Base-by-base conservation (phyloP, 768 basidiomycete genomes). In the Lactarius vividus region DNA sequence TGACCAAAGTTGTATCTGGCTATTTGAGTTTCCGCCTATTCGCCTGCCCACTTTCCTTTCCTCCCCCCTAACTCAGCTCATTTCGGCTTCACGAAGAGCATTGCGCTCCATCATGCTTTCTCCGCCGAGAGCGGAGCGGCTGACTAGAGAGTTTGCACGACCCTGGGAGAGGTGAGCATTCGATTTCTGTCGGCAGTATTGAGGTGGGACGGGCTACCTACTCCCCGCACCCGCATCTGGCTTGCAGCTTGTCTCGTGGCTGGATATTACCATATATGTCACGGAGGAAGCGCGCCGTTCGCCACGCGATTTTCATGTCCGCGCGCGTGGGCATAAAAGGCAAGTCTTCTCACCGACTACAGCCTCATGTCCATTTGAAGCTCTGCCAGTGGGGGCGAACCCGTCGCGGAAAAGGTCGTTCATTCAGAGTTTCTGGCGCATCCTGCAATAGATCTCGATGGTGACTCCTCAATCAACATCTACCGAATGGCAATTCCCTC, bases 311-410 rank as follows among this genome's bases (percentile, higher is more conserved):
- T 35, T 37, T 63, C 57, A 56, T 52, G 49, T 63, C 57, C 15
- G 37, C 37, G 57, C 35, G 20, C 20, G 2, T 35, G 56, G 28
- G 35, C 46, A 15, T 57, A 63, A 63, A 11, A 35, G 49, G n/a
- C 20, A 58, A 63, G 52, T 35, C 46, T 53, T 64, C 46, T 64
- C 31, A 59, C 46, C 46, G 5, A 49, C n/a, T 49, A 26, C n/a
- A 23, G 46, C 23, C n/a, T 46, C 44, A 46, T n/a, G n/a, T 46
- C 23, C 46, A 23, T 53, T 52, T 59, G 37, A 59, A 33, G 37
- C 37, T 52, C 55, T 15, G 29, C 29, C 49, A 29, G 18, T 15
- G 57, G 46, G 16, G 39, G 46, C 0, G 26, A 58, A 23, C 35
- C 10, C 20, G 29, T 18, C n/a, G 8, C 40, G 33, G 39, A 54